These are phyloP conservation scores for Bromus sterilis DNA, from an alignment of 176 grass and related monocot species.

Conservation along the genomic window DNA sequence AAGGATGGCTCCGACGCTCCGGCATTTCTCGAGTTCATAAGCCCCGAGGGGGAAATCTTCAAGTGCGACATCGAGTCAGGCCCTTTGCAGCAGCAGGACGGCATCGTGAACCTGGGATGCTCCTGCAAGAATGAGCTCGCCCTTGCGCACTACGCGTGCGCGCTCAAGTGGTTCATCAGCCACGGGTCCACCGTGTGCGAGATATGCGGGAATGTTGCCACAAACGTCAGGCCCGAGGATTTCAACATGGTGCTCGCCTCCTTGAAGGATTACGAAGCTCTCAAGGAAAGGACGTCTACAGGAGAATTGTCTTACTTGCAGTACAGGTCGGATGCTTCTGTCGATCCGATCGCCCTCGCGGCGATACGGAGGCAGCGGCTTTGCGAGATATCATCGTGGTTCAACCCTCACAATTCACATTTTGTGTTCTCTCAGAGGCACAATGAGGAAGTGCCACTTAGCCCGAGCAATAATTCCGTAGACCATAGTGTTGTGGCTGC, in stretches of 20 bases:
- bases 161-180: constrained; percentile 89
- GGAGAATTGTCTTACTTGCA: constrained; percentile 45
- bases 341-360: constrained; percentile 73
- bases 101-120: constrained; percentile 65
- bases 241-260: constrained; percentile 76
- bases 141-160: constrained; percentile 78
- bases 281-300: constrained; percentile 64
- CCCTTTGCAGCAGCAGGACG: constrained; percentile 45
- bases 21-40: constrained; percentile 50
- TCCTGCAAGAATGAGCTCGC: constrained; percentile 93
- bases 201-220: constrained; percentile 61
- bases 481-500: constrained; percentile 28
- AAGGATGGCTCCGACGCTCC: not conserved
- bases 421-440: constrained; percentile 38
- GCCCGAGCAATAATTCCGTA: constrained; percentile 36
- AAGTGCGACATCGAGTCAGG: constrained; percentile 75
- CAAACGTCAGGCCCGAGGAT: constrained; percentile 57
- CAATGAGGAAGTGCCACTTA: constrained; percentile 32
- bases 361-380: constrained; percentile 79
- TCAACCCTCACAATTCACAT: constrained; percentile 59
- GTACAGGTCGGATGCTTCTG: constrained; percentile 22
- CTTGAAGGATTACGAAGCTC: constrained; percentile 72
- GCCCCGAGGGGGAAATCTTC: constrained; percentile 85
- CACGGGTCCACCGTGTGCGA: constrained; percentile 82
- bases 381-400: constrained; percentile 82